phyloP scores from a whole-genome alignment of 352 stramenopile genomes.

The Globisporangium okanoganense region DNA sequence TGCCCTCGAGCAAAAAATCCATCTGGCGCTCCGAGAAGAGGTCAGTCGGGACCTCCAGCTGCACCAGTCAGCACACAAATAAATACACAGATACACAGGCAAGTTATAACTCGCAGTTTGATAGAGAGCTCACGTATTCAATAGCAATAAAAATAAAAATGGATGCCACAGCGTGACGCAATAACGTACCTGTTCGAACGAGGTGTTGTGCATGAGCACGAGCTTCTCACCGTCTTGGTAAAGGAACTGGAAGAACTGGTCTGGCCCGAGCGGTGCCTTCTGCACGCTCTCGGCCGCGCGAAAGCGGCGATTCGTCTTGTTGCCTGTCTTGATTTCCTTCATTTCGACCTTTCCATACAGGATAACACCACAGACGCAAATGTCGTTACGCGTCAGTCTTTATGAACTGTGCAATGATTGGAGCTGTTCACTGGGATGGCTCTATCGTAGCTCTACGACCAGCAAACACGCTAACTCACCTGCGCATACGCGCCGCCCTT shows the following conservation, averaged over 20 bases:
- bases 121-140: no score
- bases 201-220: conserved; percentile 78
- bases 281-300: conserved; percentile 73
- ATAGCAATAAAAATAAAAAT: no score
- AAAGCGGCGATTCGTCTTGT: conserved; percentile 82
- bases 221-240: conserved; percentile 78
- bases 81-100: no score
- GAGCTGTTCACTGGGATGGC: neutral
- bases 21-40: conserved; percentile 74
- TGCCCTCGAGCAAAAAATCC: conserved; percentile 74
- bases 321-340: conserved; percentile 85
- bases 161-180: no score
- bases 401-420: neutral
- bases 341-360: conserved; percentile 47
- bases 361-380: neutral
- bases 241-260: conserved; percentile 80
- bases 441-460: no score
- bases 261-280: conserved; percentile 69
- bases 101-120: no score
- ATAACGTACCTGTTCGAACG: conserved; percentile 69
- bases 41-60: conserved; percentile 72
- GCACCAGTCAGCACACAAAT: neutral
- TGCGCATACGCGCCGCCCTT: conserved; percentile 83
- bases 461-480: conserved; percentile 17
- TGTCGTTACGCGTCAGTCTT: neutral